Evolutionary conservation across 441 rosid species (phyloP), one percentile per base, ranked within the genome.

Genomic region (Raphanus hybrid): DNA sequence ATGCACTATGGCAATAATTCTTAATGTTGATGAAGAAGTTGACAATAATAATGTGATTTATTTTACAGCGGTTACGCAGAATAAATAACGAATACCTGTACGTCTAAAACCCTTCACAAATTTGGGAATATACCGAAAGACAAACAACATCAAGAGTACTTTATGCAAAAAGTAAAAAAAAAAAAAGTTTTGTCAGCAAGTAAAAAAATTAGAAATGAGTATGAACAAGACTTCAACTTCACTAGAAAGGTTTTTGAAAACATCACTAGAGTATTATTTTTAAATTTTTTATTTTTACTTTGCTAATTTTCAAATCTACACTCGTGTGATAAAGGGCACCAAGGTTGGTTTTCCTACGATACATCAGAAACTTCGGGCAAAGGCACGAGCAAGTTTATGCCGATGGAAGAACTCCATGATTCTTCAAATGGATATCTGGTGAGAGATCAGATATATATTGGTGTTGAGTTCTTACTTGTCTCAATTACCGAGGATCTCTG

Each of bases 381-480:
- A 39, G 45, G 45, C 45, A 39, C 11, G 11, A 0, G 1, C 8
- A 15, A 55, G 34, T 26, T 43, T 8, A 2, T 74, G 67, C 1
- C 66, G n/a, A 3, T 68, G 12, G 12, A 34, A 8, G 12, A 60
- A 68, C 74, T 75, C 55, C 0, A 50, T 16, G 5, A 50, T 0
- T 0, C 63, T 50, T 68, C 68, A 0, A 32, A 1, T 0, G 79
- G 69, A 20, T 2, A 16, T 69, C n/a, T 75, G 9, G 69, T 69
- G 32, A 69, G 35, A 0, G 74, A 75, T 61, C 18, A 69, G 55
- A 61, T 69, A 9, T 68, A 68, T 50, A 0, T 75, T 0, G 57
- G 74, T 68, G 78, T 75, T 59, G 73, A 75, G 69, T 61, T 75
- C 63, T 23, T 61, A 3, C 0, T 61, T 35, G 2, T 75, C 12